Conservation (phyloP, 139 green algal species). For the Closterium sp. region DNA sequence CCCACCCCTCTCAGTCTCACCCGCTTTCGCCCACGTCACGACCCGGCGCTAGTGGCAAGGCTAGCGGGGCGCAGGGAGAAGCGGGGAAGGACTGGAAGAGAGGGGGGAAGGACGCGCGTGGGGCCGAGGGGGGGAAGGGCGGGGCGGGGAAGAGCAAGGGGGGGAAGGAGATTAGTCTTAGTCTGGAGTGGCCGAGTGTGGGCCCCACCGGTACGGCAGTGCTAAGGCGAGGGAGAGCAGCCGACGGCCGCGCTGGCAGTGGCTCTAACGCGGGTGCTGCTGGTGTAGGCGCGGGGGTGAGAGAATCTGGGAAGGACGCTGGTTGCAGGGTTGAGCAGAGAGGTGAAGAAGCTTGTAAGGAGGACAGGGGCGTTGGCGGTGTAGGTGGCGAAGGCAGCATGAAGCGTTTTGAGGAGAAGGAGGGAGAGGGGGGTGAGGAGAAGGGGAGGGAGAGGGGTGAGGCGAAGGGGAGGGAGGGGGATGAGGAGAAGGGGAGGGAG, state of each 20-base stretch:
- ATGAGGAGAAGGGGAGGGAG: not conserved
- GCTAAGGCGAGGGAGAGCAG: not conserved
- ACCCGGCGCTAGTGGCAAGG: not conserved
- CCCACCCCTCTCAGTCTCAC: not conserved
- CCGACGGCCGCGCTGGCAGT: not conserved
- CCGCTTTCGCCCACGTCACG: not conserved
- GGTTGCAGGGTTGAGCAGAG: not conserved
- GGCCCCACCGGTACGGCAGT: not conserved
- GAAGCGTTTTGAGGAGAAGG: not conserved
- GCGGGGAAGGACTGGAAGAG: not conserved
- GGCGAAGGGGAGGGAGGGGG: not conserved
- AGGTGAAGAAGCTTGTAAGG: not conserved
- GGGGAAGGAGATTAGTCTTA: not conserved
- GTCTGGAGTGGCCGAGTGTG: not conserved
- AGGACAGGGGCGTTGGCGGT: not conserved
- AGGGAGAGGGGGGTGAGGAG: not conserved
- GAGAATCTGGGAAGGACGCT: not conserved
- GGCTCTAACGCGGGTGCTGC: not conserved
- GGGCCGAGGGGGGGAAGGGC: not conserved
- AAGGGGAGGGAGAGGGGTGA: not conserved
- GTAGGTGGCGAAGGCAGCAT: not conserved
- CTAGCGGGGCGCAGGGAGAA: not conserved
- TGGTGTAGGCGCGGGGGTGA: not conserved
- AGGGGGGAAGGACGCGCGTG: not conserved
- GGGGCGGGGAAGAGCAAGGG: not conserved